Base-by-base conservation (phyloP, 1,284 basidiomycete genomes). In the Malassezia equina region DNA sequence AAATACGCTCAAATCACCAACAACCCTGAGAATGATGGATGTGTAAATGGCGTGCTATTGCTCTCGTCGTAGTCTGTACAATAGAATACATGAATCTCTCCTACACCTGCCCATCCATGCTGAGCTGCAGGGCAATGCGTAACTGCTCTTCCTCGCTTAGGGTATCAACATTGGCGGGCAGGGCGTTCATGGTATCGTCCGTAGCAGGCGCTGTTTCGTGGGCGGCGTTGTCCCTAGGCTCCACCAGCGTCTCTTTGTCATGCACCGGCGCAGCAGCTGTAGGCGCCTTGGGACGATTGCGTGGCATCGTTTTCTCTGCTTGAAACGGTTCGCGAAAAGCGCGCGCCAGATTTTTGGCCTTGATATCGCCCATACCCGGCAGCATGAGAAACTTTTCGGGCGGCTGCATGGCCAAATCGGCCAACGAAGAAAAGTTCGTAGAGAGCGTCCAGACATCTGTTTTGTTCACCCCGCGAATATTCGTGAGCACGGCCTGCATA, bases 361-460 rank as follows among this genome's bases (percentile, higher is more conserved):
- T 99, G 52, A 90, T 84, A 61, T 88, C 87, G 2, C 94, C 94
- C 53, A 98, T 86, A 0, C 94, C 94, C 4, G 94, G 91, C 40
- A 94, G 83, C 50, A 82, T 83, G 47, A 83, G 81, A 1, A 99
- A 77, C 59, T 85, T 82, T 47, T 88, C 86, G 1, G 84, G 76
- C 1, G 83, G n/a, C 56, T 51, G 15, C 33, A 52, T 23, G 13
- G 51, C 25, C 25, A 41, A 24, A 7, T 27, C 24, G 0, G 57
- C 59, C 23, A 62, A 65, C 7, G 32, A 32, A 12, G 17, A 11
- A 68, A 93, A 86, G n/a, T 87, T 85, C 0, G 86, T 85, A n/a
- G 86, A 81, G 24, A 99, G 78, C 1, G 91, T 94, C 75, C 90
- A 84, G 0, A 93, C 90, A 69, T 99, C 94, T 0, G 93, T 96